phyloP scores from a whole-genome alignment of 1,284 basidiomycete genomes.

The Anthracocystis setariae region DNA sequence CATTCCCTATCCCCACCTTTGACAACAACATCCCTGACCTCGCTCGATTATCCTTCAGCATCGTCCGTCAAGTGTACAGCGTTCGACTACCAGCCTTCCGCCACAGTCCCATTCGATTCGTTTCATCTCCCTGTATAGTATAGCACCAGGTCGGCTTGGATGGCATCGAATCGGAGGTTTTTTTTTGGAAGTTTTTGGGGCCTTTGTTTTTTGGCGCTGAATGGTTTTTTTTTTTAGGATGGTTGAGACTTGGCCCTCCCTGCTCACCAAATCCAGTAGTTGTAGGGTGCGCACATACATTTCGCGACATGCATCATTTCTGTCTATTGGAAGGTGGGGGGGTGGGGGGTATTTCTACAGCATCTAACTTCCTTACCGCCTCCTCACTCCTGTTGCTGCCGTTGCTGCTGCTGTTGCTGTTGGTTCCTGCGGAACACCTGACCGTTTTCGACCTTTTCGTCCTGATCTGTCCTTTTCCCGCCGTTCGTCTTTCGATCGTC shows the following conservation, averaged over 20 bases:
- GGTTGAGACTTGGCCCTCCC: too few species aligned
- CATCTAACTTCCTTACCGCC: too few species aligned
- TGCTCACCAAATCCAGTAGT: too few species aligned
- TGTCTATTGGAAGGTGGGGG: too few species aligned
- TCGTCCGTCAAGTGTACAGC: not conserved
- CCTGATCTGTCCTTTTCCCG: constrained; percentile 27
- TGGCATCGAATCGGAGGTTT: too few species aligned
- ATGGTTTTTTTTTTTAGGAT: too few species aligned
- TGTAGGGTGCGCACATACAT: too few species aligned
- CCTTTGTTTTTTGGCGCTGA: too few species aligned
- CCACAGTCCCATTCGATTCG: not conserved
- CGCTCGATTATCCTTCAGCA: constrained; percentile 12
- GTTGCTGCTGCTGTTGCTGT: constrained; percentile 8
- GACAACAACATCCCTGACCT: constrained; percentile 10
- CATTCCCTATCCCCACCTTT: constrained; percentile 31
- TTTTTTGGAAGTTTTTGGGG: too few species aligned
- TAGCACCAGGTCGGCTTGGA: too few species aligned
- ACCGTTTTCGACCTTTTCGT: constrained; percentile 32
- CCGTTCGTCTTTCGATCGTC: constrained; percentile 65
- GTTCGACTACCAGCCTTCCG: not conserved
- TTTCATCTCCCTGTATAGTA: constrained; percentile 14
- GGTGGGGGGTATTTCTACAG: too few species aligned
- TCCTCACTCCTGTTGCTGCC: constrained; percentile 3
- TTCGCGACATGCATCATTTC: too few species aligned
- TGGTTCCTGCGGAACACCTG: constrained; percentile 12